Conservation (phyloP, 2,329 filamentous ascomycete species). For the Sodiomyces alkalinus region DNA sequence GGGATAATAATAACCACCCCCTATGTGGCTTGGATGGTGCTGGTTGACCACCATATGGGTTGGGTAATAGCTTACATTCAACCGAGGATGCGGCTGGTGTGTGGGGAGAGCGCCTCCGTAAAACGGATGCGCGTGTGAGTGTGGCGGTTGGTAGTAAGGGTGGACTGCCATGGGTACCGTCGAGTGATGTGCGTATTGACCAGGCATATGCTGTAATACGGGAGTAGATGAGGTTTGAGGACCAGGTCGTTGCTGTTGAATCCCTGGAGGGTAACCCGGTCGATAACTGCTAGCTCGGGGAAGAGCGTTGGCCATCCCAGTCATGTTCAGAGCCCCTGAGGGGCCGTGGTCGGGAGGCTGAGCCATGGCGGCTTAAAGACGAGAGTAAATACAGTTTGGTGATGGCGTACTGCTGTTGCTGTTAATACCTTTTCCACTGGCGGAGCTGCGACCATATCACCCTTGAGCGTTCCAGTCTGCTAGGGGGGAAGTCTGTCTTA, state of each 20-base stretch:
- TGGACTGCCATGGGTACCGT: slow-evolving; percentile 23
- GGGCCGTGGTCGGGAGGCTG: slow-evolving; percentile 12
- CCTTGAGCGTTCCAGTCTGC: too few species aligned
- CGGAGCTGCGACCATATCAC: too few species aligned
- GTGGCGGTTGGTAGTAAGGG: slow-evolving; percentile 31
- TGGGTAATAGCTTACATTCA: slow-evolving; percentile 27
- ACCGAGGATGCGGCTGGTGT: slow-evolving; percentile 17
- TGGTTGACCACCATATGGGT: slow-evolving; percentile 26
- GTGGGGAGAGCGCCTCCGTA: slow-evolving; percentile 25
- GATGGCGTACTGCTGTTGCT: slow-evolving; percentile 13
- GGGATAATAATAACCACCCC: slow-evolving; percentile 33
- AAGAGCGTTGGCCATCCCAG: slow-evolving; percentile 25
- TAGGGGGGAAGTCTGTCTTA: too few species aligned
- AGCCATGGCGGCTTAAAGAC: slow-evolving; percentile 28
- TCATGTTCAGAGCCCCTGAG: slow-evolving; percentile 30
- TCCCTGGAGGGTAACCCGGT: slow-evolving; percentile 20
- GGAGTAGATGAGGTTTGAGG: slow-evolving; percentile 16
- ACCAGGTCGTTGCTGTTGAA: slow-evolving; percentile 18
- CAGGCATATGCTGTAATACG: slow-evolving; percentile 20
- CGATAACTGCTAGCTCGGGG: slow-evolving; percentile 23
- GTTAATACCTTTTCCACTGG: too few species aligned
- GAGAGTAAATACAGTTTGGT: slow-evolving; percentile 23
- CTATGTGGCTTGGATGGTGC: slow-evolving; percentile 17
- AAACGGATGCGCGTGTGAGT: slow-evolving; percentile 26
- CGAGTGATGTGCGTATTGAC: slow-evolving; percentile 23